Evolutionary conservation across 2,329 filamentous ascomycete genomes (phyloP).

Genomic region (Cladosporium oxysporum): DNA sequence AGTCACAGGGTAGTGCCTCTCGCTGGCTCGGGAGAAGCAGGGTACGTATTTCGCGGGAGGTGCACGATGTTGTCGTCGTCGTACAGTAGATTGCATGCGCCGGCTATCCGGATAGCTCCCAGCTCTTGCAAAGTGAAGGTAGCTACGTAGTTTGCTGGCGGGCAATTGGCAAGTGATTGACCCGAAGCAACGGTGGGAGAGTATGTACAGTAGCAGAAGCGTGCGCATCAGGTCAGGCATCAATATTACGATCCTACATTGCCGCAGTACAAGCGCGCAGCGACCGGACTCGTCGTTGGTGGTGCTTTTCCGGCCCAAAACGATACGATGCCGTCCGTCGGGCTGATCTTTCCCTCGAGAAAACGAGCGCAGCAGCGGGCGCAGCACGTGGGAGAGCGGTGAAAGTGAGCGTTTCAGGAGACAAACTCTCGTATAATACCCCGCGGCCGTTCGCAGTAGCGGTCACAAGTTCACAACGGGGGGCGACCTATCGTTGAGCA

Average conservation of each 20-base stretch:
- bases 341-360: not conserved
- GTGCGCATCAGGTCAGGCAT: not conserved
- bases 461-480: conserved; percentile 1
- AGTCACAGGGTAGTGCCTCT: not conserved
- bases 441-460: conserved; percentile 13
- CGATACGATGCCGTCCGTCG: not conserved
- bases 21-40: not conserved
- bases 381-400: conserved; percentile 13
- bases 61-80: not conserved
- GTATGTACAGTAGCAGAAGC: not conserved
- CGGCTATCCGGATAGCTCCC: conserved; percentile 9
- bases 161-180: not conserved
- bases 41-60: conserved; percentile 13
- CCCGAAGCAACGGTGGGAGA: not conserved
- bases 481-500: conserved; percentile 1
- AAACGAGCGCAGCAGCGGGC: not conserved
- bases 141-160: not conserved
- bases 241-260: not conserved
- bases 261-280: conserved; percentile 9
- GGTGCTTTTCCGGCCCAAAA: not conserved
- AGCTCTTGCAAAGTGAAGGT: not conserved
- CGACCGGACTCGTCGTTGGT: not conserved
- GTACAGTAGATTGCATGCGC: conserved; percentile 6
- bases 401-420: conserved; percentile 7
- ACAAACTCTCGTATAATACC: conserved; percentile 15